Conservation (phyloP, 1,284 basidiomycete genomes). For the Cystobasidium pallidum region DNA sequence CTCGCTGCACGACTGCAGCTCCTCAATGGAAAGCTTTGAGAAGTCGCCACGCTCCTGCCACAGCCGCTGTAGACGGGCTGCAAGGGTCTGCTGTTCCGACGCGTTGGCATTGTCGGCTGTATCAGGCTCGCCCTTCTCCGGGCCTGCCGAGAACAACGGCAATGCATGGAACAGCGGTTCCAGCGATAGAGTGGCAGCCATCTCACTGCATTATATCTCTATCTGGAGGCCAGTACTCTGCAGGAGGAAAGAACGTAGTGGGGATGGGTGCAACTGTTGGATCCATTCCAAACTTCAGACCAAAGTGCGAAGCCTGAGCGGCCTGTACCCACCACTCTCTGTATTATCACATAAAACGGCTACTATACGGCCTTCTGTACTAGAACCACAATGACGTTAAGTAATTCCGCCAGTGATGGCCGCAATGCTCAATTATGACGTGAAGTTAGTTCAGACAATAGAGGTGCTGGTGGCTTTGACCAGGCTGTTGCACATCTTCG, state of each 20-base stretch:
- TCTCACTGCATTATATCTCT: background rate
- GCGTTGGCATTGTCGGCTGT: background rate
- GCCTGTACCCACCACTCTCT: too few species aligned
- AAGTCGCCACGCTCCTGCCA: constrained; percentile 53
- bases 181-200: constrained; percentile 35
- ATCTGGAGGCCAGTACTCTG: background rate
- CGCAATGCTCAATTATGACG: too few species aligned
- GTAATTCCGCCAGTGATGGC: too few species aligned
- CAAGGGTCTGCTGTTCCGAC: constrained; percentile 26
- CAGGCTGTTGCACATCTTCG: too few species aligned
- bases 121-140: background rate
- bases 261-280: too few species aligned
- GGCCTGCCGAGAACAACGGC: background rate
- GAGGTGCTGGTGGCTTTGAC: too few species aligned
- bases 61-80: constrained; percentile 47
- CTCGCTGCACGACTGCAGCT: constrained; percentile 9
- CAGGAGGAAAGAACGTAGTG: background rate
- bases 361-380: too few species aligned
- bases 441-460: too few species aligned
- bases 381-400: too few species aligned
- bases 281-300: too few species aligned
- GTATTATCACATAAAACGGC: too few species aligned
- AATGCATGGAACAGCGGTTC: constrained; percentile 36
- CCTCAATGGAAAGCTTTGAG: constrained; percentile 42
- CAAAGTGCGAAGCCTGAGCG: too few species aligned